phyloP scores from a whole-genome alignment of 2,329 filamentous ascomycete species.

The Fusarium fujikuroi region DNA sequence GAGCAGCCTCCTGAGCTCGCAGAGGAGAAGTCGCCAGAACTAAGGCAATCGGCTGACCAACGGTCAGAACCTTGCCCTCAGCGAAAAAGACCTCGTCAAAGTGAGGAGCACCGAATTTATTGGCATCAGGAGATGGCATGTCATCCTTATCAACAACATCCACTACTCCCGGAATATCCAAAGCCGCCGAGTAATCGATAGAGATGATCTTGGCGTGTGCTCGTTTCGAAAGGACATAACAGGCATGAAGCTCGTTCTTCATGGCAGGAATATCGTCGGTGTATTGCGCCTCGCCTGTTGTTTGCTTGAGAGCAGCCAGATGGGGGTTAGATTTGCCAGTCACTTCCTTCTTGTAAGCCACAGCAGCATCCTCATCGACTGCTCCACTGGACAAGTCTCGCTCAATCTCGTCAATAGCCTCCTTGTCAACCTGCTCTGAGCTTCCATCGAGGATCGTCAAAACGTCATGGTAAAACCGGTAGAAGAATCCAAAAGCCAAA shows the following conservation, averaged over 20 bases:
- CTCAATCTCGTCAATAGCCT: constrained; percentile 87
- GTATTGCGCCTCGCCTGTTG: constrained; percentile 93
- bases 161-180: constrained; percentile 87
- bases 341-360: constrained; percentile 82
- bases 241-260: constrained; percentile 89
- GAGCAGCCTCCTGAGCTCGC: constrained; percentile 80
- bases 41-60: constrained; percentile 92
- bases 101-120: constrained; percentile 88
- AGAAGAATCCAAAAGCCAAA: constrained; percentile 92
- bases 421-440: constrained; percentile 67
- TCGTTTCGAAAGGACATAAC: constrained; percentile 87
- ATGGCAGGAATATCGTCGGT: constrained; percentile 92
- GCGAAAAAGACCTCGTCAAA: constrained; percentile 93
- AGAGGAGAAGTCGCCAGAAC: constrained; percentile 83
- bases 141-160: constrained; percentile 86
- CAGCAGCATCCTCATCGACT: constrained; percentile 79
- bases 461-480: constrained; percentile 94
- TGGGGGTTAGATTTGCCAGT: constrained; percentile 89
- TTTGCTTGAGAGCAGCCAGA: constrained; percentile 91
- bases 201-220: constrained; percentile 86
- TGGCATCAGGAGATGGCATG: constrained; percentile 80
- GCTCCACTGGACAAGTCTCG: constrained; percentile 81
- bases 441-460: constrained; percentile 68
- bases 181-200: constrained; percentile 78
- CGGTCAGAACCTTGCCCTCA: constrained; percentile 87